Base-by-base conservation (phyloP, 176 grass and related monocot genomes). In the Pontederia crassipes region DNA sequence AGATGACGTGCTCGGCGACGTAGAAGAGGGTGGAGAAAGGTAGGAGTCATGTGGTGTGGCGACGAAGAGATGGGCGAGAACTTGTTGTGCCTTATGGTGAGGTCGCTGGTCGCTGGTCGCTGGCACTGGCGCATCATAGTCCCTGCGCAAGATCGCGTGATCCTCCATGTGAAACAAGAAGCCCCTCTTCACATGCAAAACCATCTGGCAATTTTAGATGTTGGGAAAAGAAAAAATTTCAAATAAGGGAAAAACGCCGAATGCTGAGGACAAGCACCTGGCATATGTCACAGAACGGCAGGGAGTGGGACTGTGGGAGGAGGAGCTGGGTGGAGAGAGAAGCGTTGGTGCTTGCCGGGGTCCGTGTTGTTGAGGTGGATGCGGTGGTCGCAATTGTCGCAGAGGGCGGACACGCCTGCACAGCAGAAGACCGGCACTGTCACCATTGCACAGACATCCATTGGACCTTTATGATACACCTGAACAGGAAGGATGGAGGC, bases 161-260 rank as follows among this genome's bases (percentile, higher is more conserved):
- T 69, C 66, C 32, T 69, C 66, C 35, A 11, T 28, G 66, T 53
- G 56, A 32, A 69, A 57, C 29, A 69, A 32, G n/a, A 57, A 57
- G 8, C 66, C 53, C 14, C 29, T 69, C 53, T 26, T 69, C 66
- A 46, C 66, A 52, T 69, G 32, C 53, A 57, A 69, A 54, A 46
- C 12, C 17, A 1, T 8, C 47, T 8, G 4, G 12, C 24, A 48
- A 46, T 16, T 8, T 18, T 8, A 3, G 46, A 8, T 10, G 13
- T 8, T 15, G 20, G 20, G 20, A 24, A 24, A 24, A 24, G 20
- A 24, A 24, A 45, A 8, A 7, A 46, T 27, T 10, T 11, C 27
- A 8, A 20, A 51, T 12, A 11, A 1, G 17, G 45, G 20, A 12
- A 8, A 9, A 50, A 12, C 13, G 9, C 0, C 20, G 20, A 24